Evolutionary conservation across 352 stramenopile species (phyloP).

Genomic region (Globisporangium solare): DNA sequence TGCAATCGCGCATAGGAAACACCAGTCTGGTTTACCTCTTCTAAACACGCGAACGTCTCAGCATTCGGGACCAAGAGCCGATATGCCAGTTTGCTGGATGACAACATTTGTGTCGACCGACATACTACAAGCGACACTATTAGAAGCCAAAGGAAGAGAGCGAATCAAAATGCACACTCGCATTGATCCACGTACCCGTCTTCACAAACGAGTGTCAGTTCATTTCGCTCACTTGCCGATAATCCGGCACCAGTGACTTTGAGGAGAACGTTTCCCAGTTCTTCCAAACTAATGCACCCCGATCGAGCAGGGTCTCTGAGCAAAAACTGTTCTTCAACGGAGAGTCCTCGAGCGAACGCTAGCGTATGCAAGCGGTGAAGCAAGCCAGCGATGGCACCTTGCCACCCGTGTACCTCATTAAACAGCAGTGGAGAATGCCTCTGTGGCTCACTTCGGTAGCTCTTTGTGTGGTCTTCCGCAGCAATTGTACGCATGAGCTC

Average conservation of each 20-base stretch:
- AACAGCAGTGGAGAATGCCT: constrained; percentile 23
- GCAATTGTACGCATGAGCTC: constrained; percentile 1
- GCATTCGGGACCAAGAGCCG: constrained; percentile 25
- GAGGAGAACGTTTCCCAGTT: constrained; percentile 15
- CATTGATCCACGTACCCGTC: constrained; percentile 18
- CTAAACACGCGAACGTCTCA: constrained; percentile 22
- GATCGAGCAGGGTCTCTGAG: constrained; percentile 14
- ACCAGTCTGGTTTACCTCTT: constrained; percentile 20
- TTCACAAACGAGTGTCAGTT: constrained; percentile 20
- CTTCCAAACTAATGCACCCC: constrained; percentile 16
- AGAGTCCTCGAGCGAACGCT: constrained; percentile 17
- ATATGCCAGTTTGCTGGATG: constrained; percentile 19
- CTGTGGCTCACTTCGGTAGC: not conserved
- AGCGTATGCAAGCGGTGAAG: constrained; percentile 32
- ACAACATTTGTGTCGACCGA: not conserved
- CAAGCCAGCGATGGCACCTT: constrained; percentile 32
- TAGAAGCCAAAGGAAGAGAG: not conserved
- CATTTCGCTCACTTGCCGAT: constrained; percentile 16
- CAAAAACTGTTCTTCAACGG: constrained; percentile 22
- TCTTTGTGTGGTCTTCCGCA: constrained; percentile 22
- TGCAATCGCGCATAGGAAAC: constrained; percentile 23
- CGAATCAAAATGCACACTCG: not conserved
- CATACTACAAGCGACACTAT: not conserved
- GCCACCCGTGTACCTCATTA: constrained; percentile 29
- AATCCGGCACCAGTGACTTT: constrained; percentile 18